Evolutionary conservation across 345 rosid species (phyloP).

Genomic region (Aurinia saxatilis): DNA sequence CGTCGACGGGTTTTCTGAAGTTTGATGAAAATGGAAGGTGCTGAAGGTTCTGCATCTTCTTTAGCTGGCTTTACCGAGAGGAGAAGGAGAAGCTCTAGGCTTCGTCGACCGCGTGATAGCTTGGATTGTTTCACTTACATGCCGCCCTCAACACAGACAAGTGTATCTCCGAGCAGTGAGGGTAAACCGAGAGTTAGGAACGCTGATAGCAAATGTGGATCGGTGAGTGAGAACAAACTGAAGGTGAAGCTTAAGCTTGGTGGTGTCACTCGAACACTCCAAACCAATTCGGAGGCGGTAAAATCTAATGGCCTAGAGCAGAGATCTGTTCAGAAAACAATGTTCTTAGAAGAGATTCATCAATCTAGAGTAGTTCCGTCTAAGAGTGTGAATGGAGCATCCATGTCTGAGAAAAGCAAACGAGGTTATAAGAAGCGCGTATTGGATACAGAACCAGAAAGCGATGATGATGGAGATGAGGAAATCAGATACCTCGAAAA

Average conservation of each 20-base stretch:
- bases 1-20: neutral
- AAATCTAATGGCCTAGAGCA: slow-evolving; percentile 34
- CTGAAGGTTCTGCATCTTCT: slow-evolving; percentile 26
- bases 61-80: slow-evolving; percentile 27
- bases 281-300: slow-evolving; percentile 33
- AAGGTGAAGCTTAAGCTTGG: slow-evolving; percentile 64
- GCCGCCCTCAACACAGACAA: slow-evolving; percentile 26
- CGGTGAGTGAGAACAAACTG: slow-evolving; percentile 42
- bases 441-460: slow-evolving; percentile 35
- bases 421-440: slow-evolving; percentile 45
- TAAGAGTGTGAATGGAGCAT: slow-evolving; percentile 29
- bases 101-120: slow-evolving; percentile 42
- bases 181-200: slow-evolving; percentile 23
- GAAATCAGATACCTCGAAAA: slow-evolving; percentile 57
- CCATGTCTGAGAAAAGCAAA: slow-evolving; percentile 43
- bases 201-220: slow-evolving; percentile 16
- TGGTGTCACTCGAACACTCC: slow-evolving; percentile 46
- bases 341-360: slow-evolving; percentile 31
- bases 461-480: slow-evolving; percentile 48
- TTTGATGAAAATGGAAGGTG: slow-evolving; percentile 39
- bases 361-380: slow-evolving; percentile 29
- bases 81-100: slow-evolving; percentile 47
- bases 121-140: slow-evolving; percentile 17
- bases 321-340: slow-evolving; percentile 35
- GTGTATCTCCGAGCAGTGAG: slow-evolving; percentile 27